Evolutionary conservation across 2,329 filamentous ascomycete species (phyloP), one percentile per base, ranked within the genome.

Genomic region (Botrytis fabae): DNA sequence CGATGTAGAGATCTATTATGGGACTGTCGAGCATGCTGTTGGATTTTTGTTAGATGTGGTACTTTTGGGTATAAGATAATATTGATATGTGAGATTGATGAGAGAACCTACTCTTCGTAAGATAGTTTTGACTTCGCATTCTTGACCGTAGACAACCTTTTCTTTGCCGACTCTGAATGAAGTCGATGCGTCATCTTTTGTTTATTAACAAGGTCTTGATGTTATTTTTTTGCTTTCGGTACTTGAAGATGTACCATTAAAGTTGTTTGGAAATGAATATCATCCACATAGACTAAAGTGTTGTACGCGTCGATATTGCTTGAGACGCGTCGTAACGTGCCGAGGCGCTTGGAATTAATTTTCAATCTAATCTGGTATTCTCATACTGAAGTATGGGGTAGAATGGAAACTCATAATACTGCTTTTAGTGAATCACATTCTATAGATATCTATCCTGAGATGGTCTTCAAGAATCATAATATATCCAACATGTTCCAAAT

Each of bases 1-100:
- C 74, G 38, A 75, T 70, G 25, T 71, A 64, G n/a, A 74, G 51
- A 32, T 61, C 25, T 32, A 75, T 63, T 44, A 74, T 74, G 20
- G 73, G 68, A 20, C 57, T 57, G 6, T 70, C 69, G 28, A 60
- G 22, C 57, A 69, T 63, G 59, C 57, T 70, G 40, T 22, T 20
- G 22, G 2, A n/a, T 1, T 69, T 28, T 40, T n/a, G n/a, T 61
- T 66, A 69, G 65, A 38, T 40, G 22, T 42, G 4, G 8, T 28
- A 4, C 16, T 32, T 6, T 28, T 5, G 28, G n/a, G 38, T 44
- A 32, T 32, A 63, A 28, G 14, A 10, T 4, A 44, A 12, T 28
- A 28, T 44, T 44, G 38, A 18, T 20, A 63, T 42, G 25, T n/a
- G 22, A 62, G 38, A 44, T 44, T 48, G 20, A 32, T 28, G 14